Evolutionary conservation across 2,329 filamentous ascomycete genomes (phyloP).

Genomic region (Neofusicoccum umdonicola): DNA sequence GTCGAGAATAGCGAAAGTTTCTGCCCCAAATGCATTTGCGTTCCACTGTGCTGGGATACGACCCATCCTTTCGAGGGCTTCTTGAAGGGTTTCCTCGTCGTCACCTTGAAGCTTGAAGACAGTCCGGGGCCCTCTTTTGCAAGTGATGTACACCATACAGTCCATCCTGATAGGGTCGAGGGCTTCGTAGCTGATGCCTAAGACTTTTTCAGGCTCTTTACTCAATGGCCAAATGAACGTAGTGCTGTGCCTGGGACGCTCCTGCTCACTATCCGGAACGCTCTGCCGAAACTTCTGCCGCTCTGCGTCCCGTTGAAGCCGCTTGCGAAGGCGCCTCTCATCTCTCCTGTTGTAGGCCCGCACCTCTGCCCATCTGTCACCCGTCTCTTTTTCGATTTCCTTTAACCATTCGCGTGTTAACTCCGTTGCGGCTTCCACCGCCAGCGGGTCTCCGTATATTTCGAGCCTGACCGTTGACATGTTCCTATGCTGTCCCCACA

Average conservation of each 20-base stretch:
- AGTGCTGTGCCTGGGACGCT: background rate
- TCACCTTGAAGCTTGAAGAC: slow-evolving; percentile 27
- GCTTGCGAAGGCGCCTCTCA: background rate
- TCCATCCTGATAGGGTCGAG: slow-evolving; percentile 29
- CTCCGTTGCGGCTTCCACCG: background rate
- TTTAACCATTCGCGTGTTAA: background rate
- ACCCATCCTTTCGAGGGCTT: slow-evolving; percentile 25
- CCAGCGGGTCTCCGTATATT: background rate
- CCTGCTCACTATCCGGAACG: background rate
- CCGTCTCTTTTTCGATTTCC: background rate
- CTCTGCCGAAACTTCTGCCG: slow-evolving; percentile 19
- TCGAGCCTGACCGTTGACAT: background rate
- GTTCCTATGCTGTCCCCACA: background rate
- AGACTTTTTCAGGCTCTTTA: slow-evolving; percentile 20
- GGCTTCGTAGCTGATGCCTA: slow-evolving; percentile 29
- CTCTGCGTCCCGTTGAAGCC: background rate
- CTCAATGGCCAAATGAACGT: background rate
- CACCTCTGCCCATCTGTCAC: background rate
- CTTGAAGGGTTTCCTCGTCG: slow-evolving; percentile 21
- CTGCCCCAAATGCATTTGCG: slow-evolving; percentile 18
- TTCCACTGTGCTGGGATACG: slow-evolving; percentile 26
- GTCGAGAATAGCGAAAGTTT: slow-evolving; percentile 24
- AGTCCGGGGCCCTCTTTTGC: slow-evolving; percentile 12
- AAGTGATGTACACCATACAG: slow-evolving; percentile 30
- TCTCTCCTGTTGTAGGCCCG: background rate